Conservation (phyloP, 164 flowering plant genomes). For the Akebia trifoliata region DNA sequence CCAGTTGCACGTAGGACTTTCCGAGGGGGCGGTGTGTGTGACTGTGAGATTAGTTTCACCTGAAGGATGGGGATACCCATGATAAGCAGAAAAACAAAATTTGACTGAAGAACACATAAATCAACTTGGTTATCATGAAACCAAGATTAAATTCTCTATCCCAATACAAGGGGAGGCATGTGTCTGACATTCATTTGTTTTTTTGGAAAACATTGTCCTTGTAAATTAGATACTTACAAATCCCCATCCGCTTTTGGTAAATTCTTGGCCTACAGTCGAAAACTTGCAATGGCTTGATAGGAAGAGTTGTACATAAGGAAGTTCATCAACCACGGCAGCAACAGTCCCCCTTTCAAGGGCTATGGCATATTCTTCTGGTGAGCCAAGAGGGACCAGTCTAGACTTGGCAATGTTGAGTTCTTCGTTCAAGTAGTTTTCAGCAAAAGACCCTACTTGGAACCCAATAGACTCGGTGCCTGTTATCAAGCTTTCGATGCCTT, state of each 20-base stretch:
- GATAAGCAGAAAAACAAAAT: too few species aligned
- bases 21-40: too few species aligned
- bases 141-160: neutral
- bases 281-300: slow-evolving; percentile 44
- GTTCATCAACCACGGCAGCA: slow-evolving; percentile 57
- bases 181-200: neutral
- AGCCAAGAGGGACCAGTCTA: slow-evolving; percentile 43
- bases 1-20: too few species aligned
- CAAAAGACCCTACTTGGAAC: slow-evolving; percentile 51
- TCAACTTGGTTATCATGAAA: neutral
- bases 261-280: slow-evolving; percentile 39
- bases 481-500: slow-evolving; percentile 46
- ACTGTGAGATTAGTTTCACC: too few species aligned
- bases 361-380: slow-evolving; percentile 39
- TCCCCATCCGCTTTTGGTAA: slow-evolving; percentile 61
- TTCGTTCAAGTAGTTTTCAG: slow-evolving; percentile 33
- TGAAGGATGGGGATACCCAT: too few species aligned
- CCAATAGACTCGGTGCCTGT: slow-evolving; percentile 38
- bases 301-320: slow-evolving; percentile 48
- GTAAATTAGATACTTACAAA: slow-evolving; percentile 44
- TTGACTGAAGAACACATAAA: too few species aligned
- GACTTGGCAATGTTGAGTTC: slow-evolving; percentile 39
- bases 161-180: neutral
- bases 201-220: neutral
- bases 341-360: slow-evolving; percentile 41